Conservation (phyloP, 1,284 basidiomycete species). For the Moesziomyces sp. region DNA sequence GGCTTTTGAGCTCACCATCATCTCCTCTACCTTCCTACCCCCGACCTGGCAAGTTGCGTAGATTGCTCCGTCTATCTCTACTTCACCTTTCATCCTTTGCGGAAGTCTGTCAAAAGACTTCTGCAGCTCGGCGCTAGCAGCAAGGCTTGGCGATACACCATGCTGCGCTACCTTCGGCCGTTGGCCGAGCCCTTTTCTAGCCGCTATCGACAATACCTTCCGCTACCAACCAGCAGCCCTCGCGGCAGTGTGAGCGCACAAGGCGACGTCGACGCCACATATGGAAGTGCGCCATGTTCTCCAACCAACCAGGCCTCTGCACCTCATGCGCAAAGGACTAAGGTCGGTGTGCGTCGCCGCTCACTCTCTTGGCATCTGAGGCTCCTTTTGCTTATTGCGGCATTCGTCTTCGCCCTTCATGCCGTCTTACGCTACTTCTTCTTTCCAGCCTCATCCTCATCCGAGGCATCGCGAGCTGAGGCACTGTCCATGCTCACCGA, state of each 20-base stretch:
- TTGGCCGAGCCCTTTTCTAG: conserved; percentile 24
- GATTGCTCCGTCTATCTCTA: too few relatives aligned
- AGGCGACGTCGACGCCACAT: conserved; percentile 3
- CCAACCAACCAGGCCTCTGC: background rate
- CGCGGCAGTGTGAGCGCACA: conserved; percentile 25
- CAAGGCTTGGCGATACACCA: conserved; percentile 4
- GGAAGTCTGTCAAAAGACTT: background rate
- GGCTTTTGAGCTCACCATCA: too few relatives aligned
- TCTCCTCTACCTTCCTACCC: too few relatives aligned
- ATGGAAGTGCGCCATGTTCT: background rate
- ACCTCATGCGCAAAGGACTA: background rate
- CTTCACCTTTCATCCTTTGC: background rate
- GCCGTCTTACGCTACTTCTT: conserved; percentile 2
- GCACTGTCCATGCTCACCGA: conserved; percentile 13
- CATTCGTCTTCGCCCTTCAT: conserved; percentile 10
- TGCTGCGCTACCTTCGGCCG: conserved; percentile 21
- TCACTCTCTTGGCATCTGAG: conserved; percentile 13
- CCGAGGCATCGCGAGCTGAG: conserved; percentile 9
- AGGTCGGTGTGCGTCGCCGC: conserved; percentile 8
- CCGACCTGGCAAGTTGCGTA: too few relatives aligned
- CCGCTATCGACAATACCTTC: conserved; percentile 26
- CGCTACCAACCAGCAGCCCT: conserved; percentile 22
- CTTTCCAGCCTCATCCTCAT: conserved; percentile 8
- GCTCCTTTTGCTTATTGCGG: conserved; percentile 7
- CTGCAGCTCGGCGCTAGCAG: background rate